These are phyloP conservation scores for Cercophora newfieldiana DNA, from an alignment of 495 filamentous ascomycete genomes.

Conservation along the genomic window DNA sequence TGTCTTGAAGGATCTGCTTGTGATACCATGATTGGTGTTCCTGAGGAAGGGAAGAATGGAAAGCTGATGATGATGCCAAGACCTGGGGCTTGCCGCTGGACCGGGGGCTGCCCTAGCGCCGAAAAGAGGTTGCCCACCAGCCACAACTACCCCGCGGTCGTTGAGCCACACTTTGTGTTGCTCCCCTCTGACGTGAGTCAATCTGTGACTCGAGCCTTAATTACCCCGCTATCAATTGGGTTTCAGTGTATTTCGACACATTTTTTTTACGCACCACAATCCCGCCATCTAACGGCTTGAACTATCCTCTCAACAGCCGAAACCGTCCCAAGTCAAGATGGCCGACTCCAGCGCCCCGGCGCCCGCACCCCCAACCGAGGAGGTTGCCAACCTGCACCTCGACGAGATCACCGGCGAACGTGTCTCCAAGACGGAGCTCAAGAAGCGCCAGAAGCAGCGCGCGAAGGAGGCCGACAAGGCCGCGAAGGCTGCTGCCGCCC, in stretches of 20 bases:
- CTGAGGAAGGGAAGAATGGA: not conserved
- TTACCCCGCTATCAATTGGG: conserved; percentile 9
- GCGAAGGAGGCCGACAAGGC: conserved; percentile 84
- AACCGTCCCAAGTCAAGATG: conserved; percentile 40
- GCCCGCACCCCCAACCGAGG: conserved; percentile 50
- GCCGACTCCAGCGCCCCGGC: conserved; percentile 46
- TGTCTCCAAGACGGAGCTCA: conserved; percentile 85
- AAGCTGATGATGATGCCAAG: not conserved
- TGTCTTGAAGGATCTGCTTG: no score
- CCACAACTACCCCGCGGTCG: not conserved
- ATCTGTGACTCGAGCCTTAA: not conserved
- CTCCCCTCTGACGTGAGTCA: not conserved
- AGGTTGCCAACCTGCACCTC: conserved; percentile 71
- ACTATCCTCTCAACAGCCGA: not conserved
- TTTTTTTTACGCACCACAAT: not conserved
- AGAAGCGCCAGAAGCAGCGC: conserved; percentile 93
- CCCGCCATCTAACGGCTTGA: not conserved
- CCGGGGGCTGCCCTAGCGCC: not conserved
- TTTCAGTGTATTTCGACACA: not conserved
- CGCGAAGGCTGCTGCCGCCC: conserved; percentile 75
- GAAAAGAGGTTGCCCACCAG: not conserved
- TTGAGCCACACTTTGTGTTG: not conserved
- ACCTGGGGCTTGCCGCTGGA: not conserved
- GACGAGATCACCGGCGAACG: conserved; percentile 85
- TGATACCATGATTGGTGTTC: not conserved